Percentiles rank a stretch among this genome's conserved stretches.
phyloP scores from a whole-genome alignment of 768 basidiomycete species.

The Dentipellis fragilis region DNA sequence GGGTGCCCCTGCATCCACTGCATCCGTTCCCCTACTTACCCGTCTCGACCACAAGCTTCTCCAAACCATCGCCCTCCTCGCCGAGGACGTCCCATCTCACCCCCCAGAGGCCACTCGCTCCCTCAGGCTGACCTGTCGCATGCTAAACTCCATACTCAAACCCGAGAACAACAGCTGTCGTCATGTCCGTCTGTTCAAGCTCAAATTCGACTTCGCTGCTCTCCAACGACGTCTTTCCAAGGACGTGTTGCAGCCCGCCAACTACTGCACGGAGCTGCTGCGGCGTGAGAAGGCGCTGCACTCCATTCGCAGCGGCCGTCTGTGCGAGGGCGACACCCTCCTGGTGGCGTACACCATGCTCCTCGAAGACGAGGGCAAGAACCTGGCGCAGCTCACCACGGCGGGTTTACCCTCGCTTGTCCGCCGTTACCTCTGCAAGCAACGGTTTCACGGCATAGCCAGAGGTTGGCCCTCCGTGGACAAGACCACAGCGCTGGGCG shows the following conservation, averaged over 20 bases:
- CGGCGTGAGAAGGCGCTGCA: conserved; percentile 6
- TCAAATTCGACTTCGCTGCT: conserved; percentile 55
- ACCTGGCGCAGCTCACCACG: conserved; percentile 2
- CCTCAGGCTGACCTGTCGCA: conserved; percentile 42
- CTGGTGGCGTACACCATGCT: conserved; percentile 10
- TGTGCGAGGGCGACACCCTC: conserved; percentile 5
- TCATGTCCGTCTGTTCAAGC: conserved; percentile 58
- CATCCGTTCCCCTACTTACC: no score
- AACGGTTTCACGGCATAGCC: conserved; percentile 1
- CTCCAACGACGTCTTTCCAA: conserved; percentile 38
- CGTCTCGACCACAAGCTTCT: conserved; percentile 25
- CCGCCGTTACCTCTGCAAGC: conserved; percentile 2
- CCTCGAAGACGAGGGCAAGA: conserved; percentile 11
- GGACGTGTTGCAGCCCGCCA: conserved; percentile 27
- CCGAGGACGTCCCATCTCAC: conserved; percentile 33
- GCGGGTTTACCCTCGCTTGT: conserved; percentile 6
- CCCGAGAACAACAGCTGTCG: conserved; percentile 47
- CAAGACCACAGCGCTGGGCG: conserved; percentile 8
- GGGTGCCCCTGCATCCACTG: no score
- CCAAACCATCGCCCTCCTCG: conserved; percentile 56
- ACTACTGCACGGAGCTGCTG: conserved; percentile 30
- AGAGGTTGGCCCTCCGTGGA: conserved; percentile 9
- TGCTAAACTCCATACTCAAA: conserved; percentile 39
- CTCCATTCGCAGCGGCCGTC: conserved; percentile 3
- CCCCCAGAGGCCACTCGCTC: conserved; percentile 47